phyloP scores from a whole-genome alignment of 352 stramenopile genomes.

The Phytophthora meadii region DNA sequence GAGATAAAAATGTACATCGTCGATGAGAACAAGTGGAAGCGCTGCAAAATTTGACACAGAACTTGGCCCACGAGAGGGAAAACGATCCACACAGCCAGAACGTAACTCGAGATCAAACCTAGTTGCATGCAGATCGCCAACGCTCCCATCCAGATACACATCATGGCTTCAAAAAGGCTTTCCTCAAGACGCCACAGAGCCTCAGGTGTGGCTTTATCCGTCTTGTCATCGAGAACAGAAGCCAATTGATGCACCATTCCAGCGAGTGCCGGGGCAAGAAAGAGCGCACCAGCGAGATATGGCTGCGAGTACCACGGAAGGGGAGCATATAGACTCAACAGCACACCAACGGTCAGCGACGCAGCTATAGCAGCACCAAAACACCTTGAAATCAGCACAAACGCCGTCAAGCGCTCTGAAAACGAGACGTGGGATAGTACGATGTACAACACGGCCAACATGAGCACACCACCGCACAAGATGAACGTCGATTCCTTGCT shows the following conservation, averaged over 20 bases:
- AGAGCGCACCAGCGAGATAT: conserved; percentile 53
- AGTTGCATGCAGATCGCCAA: conserved; percentile 47
- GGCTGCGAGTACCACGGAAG: conserved; percentile 76
- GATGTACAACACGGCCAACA: conserved; percentile 52
- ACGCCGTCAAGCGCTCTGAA: conserved; percentile 39
- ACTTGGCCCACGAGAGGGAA: conserved; percentile 68
- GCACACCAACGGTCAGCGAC: conserved; percentile 45
- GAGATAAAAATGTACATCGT: conserved; percentile 58
- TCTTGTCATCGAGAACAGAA: conserved; percentile 42
- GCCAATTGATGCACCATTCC: conserved; percentile 64
- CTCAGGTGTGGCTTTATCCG: conserved; percentile 20
- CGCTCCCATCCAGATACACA: conserved; percentile 50
- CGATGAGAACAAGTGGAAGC: conserved; percentile 44
- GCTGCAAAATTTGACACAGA: conserved; percentile 47
- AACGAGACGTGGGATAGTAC: conserved; percentile 54
- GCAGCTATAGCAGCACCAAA: conserved; percentile 40
- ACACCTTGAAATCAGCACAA: conserved; percentile 52
- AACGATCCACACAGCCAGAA: conserved; percentile 66
- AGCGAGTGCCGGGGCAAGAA: conserved; percentile 52
- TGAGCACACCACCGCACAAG: conserved; percentile 50
- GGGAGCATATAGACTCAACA: conserved; percentile 72
- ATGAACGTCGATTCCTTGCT: conserved; percentile 49
- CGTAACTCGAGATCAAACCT: conserved; percentile 66
- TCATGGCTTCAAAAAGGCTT: conserved; percentile 68
- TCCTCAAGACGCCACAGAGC: conserved; percentile 63